These are phyloP conservation scores for Escovopsis sp. DNA, from an alignment of 2,329 filamentous ascomycete species.

Conservation along the genomic window DNA sequence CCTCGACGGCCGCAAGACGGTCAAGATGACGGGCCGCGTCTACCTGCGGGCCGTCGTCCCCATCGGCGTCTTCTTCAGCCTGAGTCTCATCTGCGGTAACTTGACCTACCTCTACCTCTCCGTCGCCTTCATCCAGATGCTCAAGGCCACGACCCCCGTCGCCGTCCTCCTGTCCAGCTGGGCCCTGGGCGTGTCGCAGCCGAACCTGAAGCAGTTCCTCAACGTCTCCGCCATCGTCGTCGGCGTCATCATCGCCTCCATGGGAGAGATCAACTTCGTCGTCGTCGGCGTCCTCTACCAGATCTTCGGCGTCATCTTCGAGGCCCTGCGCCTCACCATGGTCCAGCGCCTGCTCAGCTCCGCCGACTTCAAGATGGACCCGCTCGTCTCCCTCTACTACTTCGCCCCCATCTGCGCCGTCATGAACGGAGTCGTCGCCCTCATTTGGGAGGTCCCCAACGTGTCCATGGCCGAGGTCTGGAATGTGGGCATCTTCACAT, in stretches of 20 bases:
- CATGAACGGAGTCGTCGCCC: conserved; percentile 63
- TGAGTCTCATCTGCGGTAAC: conserved; percentile 94
- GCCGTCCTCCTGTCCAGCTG: conserved; percentile 84
- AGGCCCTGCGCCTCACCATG: conserved; percentile 71
- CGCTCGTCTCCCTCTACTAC: conserved; percentile 78
- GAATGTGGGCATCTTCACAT: conserved; percentile 55
- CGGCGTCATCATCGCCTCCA: conserved; percentile 85
- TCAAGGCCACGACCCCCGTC: conserved; percentile 95
- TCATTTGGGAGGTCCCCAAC: conserved; percentile 59
- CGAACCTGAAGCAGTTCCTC: conserved; percentile 72
- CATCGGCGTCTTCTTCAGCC: conserved; percentile 88
- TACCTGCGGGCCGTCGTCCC: conserved; percentile 89
- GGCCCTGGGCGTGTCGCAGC: conserved; percentile 69
- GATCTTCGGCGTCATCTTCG: conserved; percentile 63
- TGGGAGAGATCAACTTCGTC: conserved; percentile 92
- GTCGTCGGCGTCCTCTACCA: conserved; percentile 68
- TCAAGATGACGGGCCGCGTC: conserved; percentile 92
- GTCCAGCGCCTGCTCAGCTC: conserved; percentile 71
- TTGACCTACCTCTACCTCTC: conserved; percentile 89
- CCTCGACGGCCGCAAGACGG: conserved; percentile 86
- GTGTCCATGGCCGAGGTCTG: conserved; percentile 57
- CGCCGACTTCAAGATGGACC: conserved; percentile 84
- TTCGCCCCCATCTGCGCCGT: conserved; percentile 71
- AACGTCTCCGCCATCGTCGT: conserved; percentile 93
- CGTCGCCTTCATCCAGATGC: conserved; percentile 97